Base-by-base conservation (phyloP, 192 early-diverging fungal genomes). In the Mortierella alpina region DNA sequence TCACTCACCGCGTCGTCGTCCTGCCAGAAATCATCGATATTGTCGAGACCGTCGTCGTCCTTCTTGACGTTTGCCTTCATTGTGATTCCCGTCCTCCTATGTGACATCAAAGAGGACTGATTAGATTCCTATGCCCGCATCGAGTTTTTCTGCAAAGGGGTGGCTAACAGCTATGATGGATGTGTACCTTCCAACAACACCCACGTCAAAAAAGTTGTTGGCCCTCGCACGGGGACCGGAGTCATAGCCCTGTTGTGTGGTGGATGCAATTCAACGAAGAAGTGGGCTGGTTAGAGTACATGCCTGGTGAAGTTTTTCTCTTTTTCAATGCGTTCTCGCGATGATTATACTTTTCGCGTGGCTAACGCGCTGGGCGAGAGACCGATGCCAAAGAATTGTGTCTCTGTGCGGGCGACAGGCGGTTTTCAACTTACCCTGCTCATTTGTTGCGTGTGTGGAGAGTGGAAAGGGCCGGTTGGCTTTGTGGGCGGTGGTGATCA, bases 11-110 rank as follows among this genome's bases (percentile, higher is more conserved):
- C 62, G 22, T 64, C 31, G 40, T 52, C 74, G 40, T 76, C 72
- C 15, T 50, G 45, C 71, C 71, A 82, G 55, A 82, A 82, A 46
- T 82, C 80, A 39, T 82, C 80, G 42, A 82, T 70, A 48, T 82
- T 73, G 47, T 82, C 80, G 17, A 82, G 64, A 5, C 80, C 80
- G 12, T 82, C 72, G 2, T 31, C 63, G 40, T 82, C 80, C 62
- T 82, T 82, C 22, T 82, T 82, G 47, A 82, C 55, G 22, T 73
- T 74, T 31, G 50, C 58, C 20, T 73, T 73, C 67, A 82, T 73
- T 11, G 80, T 74, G 44, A 82, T 70, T 17, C 80, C 80, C 58
- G 80, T 82, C 54, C 66, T 59, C 63, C 80, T 63, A 39, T 44
- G 47, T 17, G 22, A 44, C 13, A 69, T 12, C 9, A 12, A 46